Percentiles rank a stretch among this genome's conserved stretches.
Evolutionary conservation across 75 land plant species (phyloP).

Genomic region (Sequoiadendron giganteum): DNA sequence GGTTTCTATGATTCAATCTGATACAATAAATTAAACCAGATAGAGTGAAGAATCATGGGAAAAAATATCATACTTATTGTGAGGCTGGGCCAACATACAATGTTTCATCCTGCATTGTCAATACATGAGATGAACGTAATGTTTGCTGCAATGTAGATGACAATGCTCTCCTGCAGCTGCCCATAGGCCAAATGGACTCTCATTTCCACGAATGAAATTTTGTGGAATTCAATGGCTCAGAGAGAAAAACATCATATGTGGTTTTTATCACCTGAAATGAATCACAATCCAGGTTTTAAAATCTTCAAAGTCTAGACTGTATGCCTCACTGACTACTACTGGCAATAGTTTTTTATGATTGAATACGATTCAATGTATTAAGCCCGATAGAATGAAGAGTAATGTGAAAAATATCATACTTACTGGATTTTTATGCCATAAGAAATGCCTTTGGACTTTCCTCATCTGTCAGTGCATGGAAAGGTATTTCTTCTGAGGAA

Average conservation of each 20-base stretch:
- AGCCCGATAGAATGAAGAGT: constrained; percentile 67
- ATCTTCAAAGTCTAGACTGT: not conserved
- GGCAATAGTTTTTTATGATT: not conserved
- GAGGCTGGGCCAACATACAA: too few relatives aligned
- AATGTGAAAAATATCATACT: constrained; percentile 69
- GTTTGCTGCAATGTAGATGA: too few relatives aligned
- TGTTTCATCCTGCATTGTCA: too few relatives aligned
- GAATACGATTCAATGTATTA: constrained; percentile 37
- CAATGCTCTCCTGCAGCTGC: too few relatives aligned
- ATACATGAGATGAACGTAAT: too few relatives aligned
- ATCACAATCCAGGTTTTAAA: not conserved
- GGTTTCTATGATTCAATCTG: constrained; percentile 22
- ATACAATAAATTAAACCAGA: constrained; percentile 57
- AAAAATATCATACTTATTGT: too few relatives aligned
- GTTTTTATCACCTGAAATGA: not conserved
- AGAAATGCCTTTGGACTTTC: constrained; percentile 67
- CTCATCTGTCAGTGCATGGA: constrained; percentile 52
- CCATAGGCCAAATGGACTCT: too few relatives aligned
- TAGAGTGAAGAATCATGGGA: not conserved
- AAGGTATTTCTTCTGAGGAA: constrained; percentile 47
- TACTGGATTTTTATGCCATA: constrained; percentile 49
- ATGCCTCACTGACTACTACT: not conserved
- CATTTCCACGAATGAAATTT: too few relatives aligned
- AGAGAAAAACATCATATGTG: not conserved
- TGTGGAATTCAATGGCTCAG: too few relatives aligned